Conservation (phyloP, 2,329 filamentous ascomycete genomes). For the Aspergillus sp. region DNA sequence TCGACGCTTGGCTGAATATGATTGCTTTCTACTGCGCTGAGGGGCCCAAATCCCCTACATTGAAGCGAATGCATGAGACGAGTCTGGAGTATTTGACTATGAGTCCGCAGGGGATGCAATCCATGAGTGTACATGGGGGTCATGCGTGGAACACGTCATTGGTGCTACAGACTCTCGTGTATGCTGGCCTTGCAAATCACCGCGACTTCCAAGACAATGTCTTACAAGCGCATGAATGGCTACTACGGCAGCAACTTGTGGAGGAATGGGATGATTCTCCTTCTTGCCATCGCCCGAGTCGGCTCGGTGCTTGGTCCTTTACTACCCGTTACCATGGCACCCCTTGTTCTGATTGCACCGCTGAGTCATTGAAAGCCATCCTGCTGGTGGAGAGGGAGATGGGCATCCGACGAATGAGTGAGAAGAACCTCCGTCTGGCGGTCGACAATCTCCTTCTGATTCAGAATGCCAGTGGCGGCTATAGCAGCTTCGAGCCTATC, state of each 20-base stretch:
- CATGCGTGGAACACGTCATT: too few relatives aligned
- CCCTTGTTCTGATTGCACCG: conserved; percentile 10
- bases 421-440: not conserved
- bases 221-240: conserved; percentile 3
- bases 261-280: not conserved
- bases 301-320: conserved; percentile 15
- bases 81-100: too few relatives aligned
- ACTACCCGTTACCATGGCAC: conserved; percentile 8
- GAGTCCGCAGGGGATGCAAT: too few relatives aligned
- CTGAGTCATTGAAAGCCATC: conserved; percentile 12
- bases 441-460: conserved; percentile 12
- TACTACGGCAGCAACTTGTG: conserved; percentile 3
- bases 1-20: too few relatives aligned
- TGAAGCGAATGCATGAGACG: too few relatives aligned
- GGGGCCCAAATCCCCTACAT: too few relatives aligned
- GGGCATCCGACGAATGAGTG: not conserved
- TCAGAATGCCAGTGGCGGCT: conserved; percentile 13
- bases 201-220: not conserved
- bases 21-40: too few relatives aligned
- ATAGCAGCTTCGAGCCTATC: conserved; percentile 10
- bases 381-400: conserved; percentile 2
- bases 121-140: too few relatives aligned
- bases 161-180: not conserved
- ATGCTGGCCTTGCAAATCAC: not conserved
- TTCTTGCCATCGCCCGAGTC: not conserved